Base-by-base conservation (phyloP, 1,139 yeast species). In the Kluyveromyces sp. region DNA sequence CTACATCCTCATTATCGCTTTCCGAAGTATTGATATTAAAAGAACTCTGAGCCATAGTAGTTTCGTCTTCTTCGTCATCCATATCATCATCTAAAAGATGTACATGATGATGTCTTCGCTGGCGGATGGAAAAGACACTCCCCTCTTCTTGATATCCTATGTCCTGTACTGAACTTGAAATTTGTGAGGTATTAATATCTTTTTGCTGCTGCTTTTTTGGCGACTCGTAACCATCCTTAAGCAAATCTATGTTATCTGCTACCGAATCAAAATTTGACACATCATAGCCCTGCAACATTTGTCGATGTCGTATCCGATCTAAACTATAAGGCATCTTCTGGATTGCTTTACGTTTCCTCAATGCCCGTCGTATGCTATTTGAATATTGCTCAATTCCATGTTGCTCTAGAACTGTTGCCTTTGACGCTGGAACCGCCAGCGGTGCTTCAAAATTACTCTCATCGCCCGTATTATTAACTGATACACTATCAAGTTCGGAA, bases 251-350 rank as follows among this genome's bases (percentile, higher is more conserved):
- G 25, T 43, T 39, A 15, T 50, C 53, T 3, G 52, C 47, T 30
- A 47, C 39, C 5, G 46, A 46, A n/a, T 50, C 55, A 37, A 52
- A 46, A 15, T 46, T 45, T 4, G 61, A 48, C 1, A 61, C 50
- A 43, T 60, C 64, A 45, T 50, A 56, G 0, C 67, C 67, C 47
- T 59, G 53, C 37, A 63, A 35, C 10, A 57, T 43, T 34, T 61
- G 63, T 39, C 55, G 54, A 44, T 63, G 65, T 43, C 53, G 59
- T 26, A 63, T 50, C 37, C 64, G 54, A 37, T 63, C 67, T 34
- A 63, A 45, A 49, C 65, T 63, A 42, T 63, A 63, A 2, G 66
- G 66, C 56, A 59, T 55, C 45, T 56, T 60, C 45, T 63, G 66
- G 15, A 63, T 61, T 1, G 66, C 66, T 32, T 54, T 63, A 35